phyloP scores from a whole-genome alignment of 805 yeast genomes.

The Zygosaccharomyces pseudorouxii region DNA sequence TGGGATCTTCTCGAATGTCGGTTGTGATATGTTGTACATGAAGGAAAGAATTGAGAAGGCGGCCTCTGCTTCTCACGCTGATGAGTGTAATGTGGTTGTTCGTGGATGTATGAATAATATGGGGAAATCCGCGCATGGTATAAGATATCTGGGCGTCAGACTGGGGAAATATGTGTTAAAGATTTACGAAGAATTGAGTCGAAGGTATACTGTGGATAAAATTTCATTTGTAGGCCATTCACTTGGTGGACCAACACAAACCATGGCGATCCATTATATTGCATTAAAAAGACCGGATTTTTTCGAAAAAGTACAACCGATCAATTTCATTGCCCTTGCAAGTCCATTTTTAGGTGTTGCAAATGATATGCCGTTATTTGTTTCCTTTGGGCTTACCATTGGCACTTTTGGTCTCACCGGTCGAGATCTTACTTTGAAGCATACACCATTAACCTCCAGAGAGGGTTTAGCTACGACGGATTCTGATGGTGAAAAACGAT shows the following conservation, averaged over 20 bases:
- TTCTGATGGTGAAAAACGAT: conserved; percentile 12
- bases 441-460: conserved; percentile 32
- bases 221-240: conserved; percentile 93
- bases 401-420: conserved; percentile 95
- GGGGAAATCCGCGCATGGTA: conserved; percentile 85
- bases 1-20: conserved; percentile 85
- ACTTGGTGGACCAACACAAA: conserved; percentile 86
- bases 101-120: conserved; percentile 81
- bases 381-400: conserved; percentile 75
- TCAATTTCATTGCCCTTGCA: conserved; percentile 78
- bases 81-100: conserved; percentile 57
- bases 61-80: conserved; percentile 9
- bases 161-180: conserved; percentile 62
- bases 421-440: conserved; percentile 72
- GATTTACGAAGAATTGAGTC: conserved; percentile 44
- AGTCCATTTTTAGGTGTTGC: conserved; percentile 85
- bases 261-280: conserved; percentile 83
- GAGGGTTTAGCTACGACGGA: conserved; percentile 22
- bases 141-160: conserved; percentile 75
- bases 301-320: conserved; percentile 60
- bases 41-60: conserved; percentile 69
- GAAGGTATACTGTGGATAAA: conserved; percentile 43
- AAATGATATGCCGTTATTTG: conserved; percentile 81
- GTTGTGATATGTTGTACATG: conserved; percentile 84
- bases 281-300: conserved; percentile 57